These are phyloP conservation scores for Vigna nakashimae DNA, from an alignment of 306 rosid species.

Conservation along the genomic window DNA sequence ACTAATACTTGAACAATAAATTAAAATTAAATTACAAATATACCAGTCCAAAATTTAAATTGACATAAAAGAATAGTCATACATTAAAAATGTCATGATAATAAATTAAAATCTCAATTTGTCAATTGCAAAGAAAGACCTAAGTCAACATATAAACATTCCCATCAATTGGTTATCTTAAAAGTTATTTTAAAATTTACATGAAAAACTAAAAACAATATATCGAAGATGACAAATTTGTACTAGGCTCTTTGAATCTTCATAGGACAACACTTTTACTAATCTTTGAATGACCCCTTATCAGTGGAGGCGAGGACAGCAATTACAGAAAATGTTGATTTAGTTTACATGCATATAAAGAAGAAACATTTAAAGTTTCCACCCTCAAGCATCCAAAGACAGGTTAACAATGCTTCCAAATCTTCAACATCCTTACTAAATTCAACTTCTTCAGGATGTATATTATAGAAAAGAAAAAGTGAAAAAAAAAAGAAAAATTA, in stretches of 20 bases:
- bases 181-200: neutral
- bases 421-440: neutral
- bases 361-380: slow-evolving; percentile 13
- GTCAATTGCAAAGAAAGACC: too few species aligned
- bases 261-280: neutral
- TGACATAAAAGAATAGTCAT: too few species aligned
- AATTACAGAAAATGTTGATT: neutral
- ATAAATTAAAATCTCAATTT: too few species aligned
- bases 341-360: neutral
- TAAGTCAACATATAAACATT: too few species aligned
- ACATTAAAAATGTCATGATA: too few species aligned
- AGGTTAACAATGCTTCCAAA: slow-evolving; percentile 1
- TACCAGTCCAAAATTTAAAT: too few species aligned
- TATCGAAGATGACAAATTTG: neutral
- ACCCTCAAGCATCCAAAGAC: neutral
- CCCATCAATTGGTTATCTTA: too few species aligned
- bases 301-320: neutral
- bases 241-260: neutral
- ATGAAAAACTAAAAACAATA: neutral
- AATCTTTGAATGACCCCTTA: neutral
- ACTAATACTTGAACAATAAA: too few species aligned
- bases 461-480: neutral
- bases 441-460: slow-evolving; percentile 9
- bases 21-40: too few species aligned
- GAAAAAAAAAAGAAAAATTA: neutral